phyloP scores from a whole-genome alignment of 495 filamentous ascomycete genomes.

The Neurospora sp. region DNA sequence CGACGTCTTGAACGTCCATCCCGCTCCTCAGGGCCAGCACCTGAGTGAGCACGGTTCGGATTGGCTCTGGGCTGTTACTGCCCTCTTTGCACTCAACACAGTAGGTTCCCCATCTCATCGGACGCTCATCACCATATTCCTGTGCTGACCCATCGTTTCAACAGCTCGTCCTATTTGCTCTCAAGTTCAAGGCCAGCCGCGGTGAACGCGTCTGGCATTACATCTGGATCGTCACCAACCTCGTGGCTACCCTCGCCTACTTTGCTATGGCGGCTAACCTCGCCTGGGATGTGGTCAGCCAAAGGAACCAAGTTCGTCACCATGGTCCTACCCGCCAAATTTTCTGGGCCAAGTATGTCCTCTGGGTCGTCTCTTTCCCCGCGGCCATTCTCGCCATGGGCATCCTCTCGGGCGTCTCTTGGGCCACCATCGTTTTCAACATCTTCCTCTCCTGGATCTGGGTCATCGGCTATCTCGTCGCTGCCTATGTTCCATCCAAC shows the following conservation, averaged over 20 bases:
- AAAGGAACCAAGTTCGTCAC: conserved; percentile 21
- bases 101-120: conserved; percentile 10
- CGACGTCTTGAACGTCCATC: conserved; percentile 35
- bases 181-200: conserved; percentile 27
- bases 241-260: conserved; percentile 37
- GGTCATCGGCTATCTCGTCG: conserved; percentile 34
- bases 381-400: conserved; percentile 30
- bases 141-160: background rate
- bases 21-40: conserved; percentile 24
- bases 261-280: conserved; percentile 36
- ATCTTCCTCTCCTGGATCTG: conserved; percentile 35
- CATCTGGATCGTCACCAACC: conserved; percentile 37
- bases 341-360: conserved; percentile 42
- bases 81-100: conserved; percentile 32
- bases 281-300: conserved; percentile 21
- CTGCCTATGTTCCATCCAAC: conserved; percentile 32
- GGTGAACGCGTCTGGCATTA: conserved; percentile 47
- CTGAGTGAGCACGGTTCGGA: conserved; percentile 35
- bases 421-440: conserved; percentile 38
- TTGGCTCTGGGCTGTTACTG: conserved; percentile 37
- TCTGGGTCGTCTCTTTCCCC: conserved; percentile 39
- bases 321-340: conserved; percentile 29
- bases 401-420: conserved; percentile 32
- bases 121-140: background rate
- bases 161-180: conserved; percentile 24